Evolutionary conservation across 164 flowering plant species (phyloP).

Genomic region (Kalanchoe fedtschenkoi): DNA sequence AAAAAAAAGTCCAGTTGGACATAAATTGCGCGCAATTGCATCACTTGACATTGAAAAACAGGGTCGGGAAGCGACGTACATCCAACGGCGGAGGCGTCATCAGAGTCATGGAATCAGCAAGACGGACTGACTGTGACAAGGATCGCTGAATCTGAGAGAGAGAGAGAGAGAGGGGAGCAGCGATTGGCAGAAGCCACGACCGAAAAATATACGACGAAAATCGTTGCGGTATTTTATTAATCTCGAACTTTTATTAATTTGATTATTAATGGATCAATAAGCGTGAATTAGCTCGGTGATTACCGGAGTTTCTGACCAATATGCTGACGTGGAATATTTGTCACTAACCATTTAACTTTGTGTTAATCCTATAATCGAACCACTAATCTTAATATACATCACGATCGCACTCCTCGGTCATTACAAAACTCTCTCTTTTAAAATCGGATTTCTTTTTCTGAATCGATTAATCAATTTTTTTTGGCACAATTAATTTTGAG

Average conservation of each 20-base stretch:
- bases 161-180: not conserved
- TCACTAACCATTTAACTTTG: no score
- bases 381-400: no score
- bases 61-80: slow-evolving; percentile 19
- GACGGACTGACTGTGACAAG: slow-evolving; percentile 9
- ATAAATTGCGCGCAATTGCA: not conserved
- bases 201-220: not conserved
- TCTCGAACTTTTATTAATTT: not conserved
- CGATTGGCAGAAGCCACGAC: not conserved
- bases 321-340: no score
- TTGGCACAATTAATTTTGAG: no score
- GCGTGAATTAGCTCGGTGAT: no score
- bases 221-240: not conserved
- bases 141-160: slow-evolving; percentile 26
- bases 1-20: not conserved
- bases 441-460: no score
- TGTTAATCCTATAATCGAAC: no score
- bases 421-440: no score
- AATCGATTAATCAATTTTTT: no score
- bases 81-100: slow-evolving; percentile 65
- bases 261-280: not conserved
- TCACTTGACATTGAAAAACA: not conserved
- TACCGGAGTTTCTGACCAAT: no score
- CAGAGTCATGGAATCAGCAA: slow-evolving; percentile 43
- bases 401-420: no score